A percentile compares a stretch with the other conserved stretches of the same genome.
phyloP scores from a whole-genome alignment of 108 stramenopile genomes.

The Cyclotella kingstonii region DNA sequence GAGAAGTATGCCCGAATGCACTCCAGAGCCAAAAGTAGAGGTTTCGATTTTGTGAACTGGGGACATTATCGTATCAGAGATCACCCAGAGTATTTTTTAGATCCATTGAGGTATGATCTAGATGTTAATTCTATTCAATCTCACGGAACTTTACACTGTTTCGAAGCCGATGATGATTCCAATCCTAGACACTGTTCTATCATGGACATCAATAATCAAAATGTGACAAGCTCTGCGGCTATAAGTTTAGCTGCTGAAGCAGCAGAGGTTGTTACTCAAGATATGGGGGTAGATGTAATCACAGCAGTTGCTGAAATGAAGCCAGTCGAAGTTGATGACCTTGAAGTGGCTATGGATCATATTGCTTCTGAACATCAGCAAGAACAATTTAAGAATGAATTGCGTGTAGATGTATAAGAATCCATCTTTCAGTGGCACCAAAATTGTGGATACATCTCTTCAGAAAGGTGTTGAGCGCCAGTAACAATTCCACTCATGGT shows the following conservation, averaged over 20 bases:
- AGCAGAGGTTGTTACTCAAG: constrained; percentile 1
- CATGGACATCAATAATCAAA: background rate
- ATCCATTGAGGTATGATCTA: constrained; percentile 11
- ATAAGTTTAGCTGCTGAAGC: constrained; percentile 10
- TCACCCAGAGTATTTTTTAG: constrained; percentile 27
- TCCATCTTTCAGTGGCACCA: too few species aligned
- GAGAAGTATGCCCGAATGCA: constrained; percentile 88
- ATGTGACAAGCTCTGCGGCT: background rate
- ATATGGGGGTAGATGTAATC: background rate
- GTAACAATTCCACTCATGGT: too few species aligned
- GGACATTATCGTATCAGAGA: constrained; percentile 40
- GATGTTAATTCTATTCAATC: constrained; percentile 5
- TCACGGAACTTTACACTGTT: background rate
- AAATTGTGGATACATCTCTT: too few species aligned
- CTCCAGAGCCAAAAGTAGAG: constrained; percentile 65
- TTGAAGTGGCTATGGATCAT: too few species aligned
- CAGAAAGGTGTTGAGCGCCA: too few species aligned
- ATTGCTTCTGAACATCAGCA: too few species aligned
- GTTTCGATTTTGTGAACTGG: constrained; percentile 65
- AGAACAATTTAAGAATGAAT: too few species aligned
- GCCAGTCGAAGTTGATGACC: background rate
- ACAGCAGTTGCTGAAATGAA: background rate
- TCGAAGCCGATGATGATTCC: background rate
- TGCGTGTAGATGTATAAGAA: too few species aligned
- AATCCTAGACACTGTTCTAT: background rate